These are phyloP conservation scores for Fusarium sp. DNA, from an alignment of 2,329 filamentous ascomycete species.

Conservation along the genomic window DNA sequence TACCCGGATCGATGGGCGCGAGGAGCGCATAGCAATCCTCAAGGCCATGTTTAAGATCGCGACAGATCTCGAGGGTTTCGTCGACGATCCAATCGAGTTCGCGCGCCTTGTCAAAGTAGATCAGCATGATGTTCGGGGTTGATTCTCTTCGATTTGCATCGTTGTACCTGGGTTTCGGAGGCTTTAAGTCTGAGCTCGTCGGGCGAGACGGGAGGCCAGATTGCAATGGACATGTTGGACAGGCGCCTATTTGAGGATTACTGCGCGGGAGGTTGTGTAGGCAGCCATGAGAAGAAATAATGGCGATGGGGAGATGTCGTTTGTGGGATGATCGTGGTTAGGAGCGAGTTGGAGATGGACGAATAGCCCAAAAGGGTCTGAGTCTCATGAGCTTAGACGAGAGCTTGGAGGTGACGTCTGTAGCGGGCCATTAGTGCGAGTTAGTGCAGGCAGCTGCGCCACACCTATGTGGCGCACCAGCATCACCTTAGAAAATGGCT, in stretches of 20 bases:
- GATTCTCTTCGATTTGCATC: background rate
- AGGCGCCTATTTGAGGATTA: slow-evolving; percentile 18
- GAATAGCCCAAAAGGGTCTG: slow-evolving; percentile 18
- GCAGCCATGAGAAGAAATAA: slow-evolving; percentile 38
- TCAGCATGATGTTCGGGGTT: slow-evolving; percentile 41
- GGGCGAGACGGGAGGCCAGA: slow-evolving; percentile 66
- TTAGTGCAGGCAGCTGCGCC: slow-evolving; percentile 25
- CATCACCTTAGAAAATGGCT: background rate
- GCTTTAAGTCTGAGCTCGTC: slow-evolving; percentile 62
- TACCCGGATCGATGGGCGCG: slow-evolving; percentile 84
- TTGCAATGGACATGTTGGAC: slow-evolving; percentile 65
- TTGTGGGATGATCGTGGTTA: slow-evolving; percentile 5
- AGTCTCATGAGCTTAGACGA: slow-evolving; percentile 9
- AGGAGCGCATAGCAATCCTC: slow-evolving; percentile 91
- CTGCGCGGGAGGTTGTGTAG: slow-evolving; percentile 14
- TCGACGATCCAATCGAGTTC: slow-evolving; percentile 67
- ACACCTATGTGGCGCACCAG: slow-evolving; percentile 24
- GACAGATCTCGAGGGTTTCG: slow-evolving; percentile 61
- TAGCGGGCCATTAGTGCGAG: slow-evolving; percentile 9
- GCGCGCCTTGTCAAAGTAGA: slow-evolving; percentile 53
- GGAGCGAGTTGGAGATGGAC: slow-evolving; percentile 37
- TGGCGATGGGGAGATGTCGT: background rate
- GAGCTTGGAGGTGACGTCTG: slow-evolving; percentile 33
- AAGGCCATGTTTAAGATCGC: slow-evolving; percentile 71
- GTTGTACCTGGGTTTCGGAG: slow-evolving; percentile 61